Evolutionary conservation across 2,329 filamentous ascomycete species (phyloP).

Genomic region (Rhynchosporium graminicola): DNA sequence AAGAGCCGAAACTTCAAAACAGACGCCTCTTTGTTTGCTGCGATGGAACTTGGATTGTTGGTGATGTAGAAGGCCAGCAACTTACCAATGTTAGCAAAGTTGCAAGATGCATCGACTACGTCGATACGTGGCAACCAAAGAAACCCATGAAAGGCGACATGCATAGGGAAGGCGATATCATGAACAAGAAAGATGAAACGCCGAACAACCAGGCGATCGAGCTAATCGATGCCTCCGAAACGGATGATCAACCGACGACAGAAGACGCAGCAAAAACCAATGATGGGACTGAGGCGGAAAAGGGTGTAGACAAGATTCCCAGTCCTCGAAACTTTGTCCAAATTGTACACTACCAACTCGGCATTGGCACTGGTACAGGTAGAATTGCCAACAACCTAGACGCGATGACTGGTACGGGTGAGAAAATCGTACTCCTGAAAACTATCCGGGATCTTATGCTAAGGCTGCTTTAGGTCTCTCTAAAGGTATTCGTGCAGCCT

Average conservation of each 20-base stretch:
- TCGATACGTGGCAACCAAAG: constrained; percentile 2
- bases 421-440: constrained; percentile 24
- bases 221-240: no score
- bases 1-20: neutral
- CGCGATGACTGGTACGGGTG: constrained; percentile 43
- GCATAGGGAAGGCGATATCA: no score
- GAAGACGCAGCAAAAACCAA: no score
- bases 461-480: constrained; percentile 40
- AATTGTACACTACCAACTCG: constrained; percentile 60
- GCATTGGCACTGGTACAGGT: constrained; percentile 54
- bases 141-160: neutral
- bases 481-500: constrained; percentile 49
- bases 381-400: constrained; percentile 49
- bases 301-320: no score
- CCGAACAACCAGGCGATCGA: no score
- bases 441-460: constrained; percentile 42
- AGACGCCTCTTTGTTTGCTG: neutral
- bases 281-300: no score
- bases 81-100: constrained; percentile 20
- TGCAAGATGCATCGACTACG: constrained; percentile 36
- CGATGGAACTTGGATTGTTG: neutral
- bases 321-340: constrained; percentile 39
- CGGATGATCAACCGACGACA: no score
- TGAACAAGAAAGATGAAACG: no score
- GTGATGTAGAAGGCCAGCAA: constrained; percentile 12